Evolutionary conservation across 441 rosid genomes (phyloP).

Genomic region (Populus trichocarpa): DNA sequence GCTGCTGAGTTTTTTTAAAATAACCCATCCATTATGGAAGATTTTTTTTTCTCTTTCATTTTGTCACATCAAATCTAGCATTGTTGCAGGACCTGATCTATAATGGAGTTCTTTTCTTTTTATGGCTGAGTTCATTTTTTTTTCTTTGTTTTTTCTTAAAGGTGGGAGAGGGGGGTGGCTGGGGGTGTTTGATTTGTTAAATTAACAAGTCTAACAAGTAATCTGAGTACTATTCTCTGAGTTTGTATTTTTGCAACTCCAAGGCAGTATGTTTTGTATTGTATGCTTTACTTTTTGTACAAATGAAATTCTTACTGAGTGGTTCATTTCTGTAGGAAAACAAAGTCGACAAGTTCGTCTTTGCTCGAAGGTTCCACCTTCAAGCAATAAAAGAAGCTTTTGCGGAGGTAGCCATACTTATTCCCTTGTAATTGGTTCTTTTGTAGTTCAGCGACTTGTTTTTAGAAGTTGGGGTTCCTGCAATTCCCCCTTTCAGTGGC

Average conservation of each 20-base stretch:
- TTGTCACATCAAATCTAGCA: not conserved
- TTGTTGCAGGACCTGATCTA: not conserved
- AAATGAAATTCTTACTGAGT: slow-evolving; percentile 1
- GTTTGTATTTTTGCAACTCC: not conserved
- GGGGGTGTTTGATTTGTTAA: not conserved
- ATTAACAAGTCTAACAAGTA: not conserved
- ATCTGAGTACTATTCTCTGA: not conserved
- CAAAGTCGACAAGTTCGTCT: slow-evolving; percentile 73
- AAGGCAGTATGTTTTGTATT: not conserved
- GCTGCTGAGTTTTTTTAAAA: not conserved
- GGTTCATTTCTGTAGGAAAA: slow-evolving; percentile 45
- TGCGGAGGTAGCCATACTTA: slow-evolving; percentile 43
- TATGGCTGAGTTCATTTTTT: not conserved
- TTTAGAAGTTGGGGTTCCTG: not conserved
- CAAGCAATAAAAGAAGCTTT: slow-evolving; percentile 58
- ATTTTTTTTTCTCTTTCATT: not conserved
- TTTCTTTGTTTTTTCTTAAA: too few species aligned
- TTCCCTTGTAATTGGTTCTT: slow-evolving; percentile 8
- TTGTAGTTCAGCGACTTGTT: not conserved
- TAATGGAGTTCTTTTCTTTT: not conserved
- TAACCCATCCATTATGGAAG: not conserved
- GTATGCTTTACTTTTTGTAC: not conserved
- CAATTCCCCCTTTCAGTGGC: not conserved
- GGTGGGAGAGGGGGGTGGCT: not conserved
- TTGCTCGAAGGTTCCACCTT: slow-evolving; percentile 82